Conservation (phyloP, 2,329 filamentous ascomycete genomes). For the Hypoxylon rubiginosum region DNA sequence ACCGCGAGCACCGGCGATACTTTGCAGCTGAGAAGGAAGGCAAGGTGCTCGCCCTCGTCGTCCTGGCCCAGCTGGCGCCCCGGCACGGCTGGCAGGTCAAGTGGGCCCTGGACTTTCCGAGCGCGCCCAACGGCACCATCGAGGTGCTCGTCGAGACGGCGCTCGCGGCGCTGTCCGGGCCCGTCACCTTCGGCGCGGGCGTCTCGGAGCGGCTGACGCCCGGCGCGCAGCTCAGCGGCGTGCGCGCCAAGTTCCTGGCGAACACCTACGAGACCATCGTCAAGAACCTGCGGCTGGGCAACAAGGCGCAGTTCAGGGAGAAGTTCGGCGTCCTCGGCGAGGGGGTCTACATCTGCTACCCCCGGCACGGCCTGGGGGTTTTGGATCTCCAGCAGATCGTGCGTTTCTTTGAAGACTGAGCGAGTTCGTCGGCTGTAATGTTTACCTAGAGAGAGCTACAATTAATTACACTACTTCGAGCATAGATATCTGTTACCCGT, state of each 20-base stretch:
- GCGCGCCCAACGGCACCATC: conserved; percentile 84
- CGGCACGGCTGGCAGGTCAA: conserved; percentile 93
- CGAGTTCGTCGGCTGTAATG: not conserved
- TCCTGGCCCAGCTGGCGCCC: conserved; percentile 84
- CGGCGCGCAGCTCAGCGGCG: conserved; percentile 83
- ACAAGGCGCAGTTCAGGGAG: conserved; percentile 87
- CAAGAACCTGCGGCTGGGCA: conserved; percentile 61
- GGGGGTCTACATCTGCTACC: conserved; percentile 89
- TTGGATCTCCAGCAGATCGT: conserved; percentile 85
- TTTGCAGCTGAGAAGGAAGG: conserved; percentile 81
- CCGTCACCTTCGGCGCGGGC: conserved; percentile 89
- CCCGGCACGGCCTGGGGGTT: conserved; percentile 83
- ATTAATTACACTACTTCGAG: not conserved
- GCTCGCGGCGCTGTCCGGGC: conserved; percentile 61
- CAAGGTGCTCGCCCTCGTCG: conserved; percentile 79
- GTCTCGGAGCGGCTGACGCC: conserved; percentile 80
- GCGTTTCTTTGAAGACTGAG: conserved; percentile 82
- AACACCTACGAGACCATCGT: conserved; percentile 79
- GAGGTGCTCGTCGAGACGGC: conserved; percentile 75
- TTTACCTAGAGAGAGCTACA: not conserved
- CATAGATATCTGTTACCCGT: not conserved
- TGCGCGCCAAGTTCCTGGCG: conserved; percentile 83
- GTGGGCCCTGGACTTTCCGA: conserved; percentile 92
- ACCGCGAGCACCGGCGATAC: conserved; percentile 85
- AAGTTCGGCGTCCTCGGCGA: conserved; percentile 90